Base-by-base conservation (phyloP, 2,329 filamentous ascomycete genomes). In the Dothideomycetes sp. region DNA sequence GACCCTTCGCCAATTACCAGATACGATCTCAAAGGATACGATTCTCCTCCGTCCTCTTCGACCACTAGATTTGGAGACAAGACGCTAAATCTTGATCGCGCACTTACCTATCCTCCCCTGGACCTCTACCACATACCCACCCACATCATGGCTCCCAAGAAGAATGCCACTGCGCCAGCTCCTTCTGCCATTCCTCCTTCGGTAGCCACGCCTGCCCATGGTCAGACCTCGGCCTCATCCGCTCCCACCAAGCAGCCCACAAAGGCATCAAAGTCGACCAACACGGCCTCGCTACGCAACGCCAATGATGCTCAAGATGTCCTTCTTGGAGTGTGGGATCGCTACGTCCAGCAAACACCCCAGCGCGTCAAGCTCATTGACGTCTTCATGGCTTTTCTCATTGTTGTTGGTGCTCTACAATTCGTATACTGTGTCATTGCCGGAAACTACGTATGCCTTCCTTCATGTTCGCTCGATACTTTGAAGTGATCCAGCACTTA, bases 331-430 rank as follows among this genome's bases (percentile, higher is more conserved):
- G 71, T 95, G 50, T 82, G 80, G 73, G 68, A 78, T 52, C 78
- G 85, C 62, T 98, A 98, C 64, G 60, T 80, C 40, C 68, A 81
- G 50, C 73, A 78, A 51, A 98, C 91, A 33, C 79, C 89, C 34
- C 88, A 94, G 71, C 79, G 89, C 47, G 89, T 82, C 35, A 91
- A 94, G 73, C 75, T 98, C 45, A 74, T 96, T 46, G 91, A 98
- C 61, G 75, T 75, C 27, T 98, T 98, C 62, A 79, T 98, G 75
- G 76, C 64, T 3, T 98, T 95, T 61, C 68, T 98, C 43, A 77
- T 91, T 16, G 70, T 80, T 1, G 84, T 94, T 4, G 91, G 87
- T 37, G 85, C 69, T n/a, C 61, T 96, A 53, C 91, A 98, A 64
- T 96, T 98, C 62, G 60, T 84, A 44, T 98, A 98, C 65, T 95